These are phyloP conservation scores for Parmelia sp. DNA, from an alignment of 495 filamentous ascomycete genomes.

Conservation along the genomic window DNA sequence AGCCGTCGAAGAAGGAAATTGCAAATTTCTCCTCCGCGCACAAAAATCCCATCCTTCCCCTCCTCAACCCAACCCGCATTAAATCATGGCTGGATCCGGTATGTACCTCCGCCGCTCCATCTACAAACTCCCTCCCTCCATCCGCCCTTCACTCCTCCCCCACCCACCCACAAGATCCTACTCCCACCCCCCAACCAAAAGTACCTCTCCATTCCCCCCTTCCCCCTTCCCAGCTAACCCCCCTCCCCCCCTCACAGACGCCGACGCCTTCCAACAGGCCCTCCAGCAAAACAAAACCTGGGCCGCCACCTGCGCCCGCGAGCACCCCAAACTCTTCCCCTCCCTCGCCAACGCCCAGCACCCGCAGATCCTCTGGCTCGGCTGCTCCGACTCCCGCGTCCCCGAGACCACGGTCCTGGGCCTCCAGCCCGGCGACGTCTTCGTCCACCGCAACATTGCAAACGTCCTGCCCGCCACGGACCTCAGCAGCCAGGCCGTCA, in stretches of 20 bases:
- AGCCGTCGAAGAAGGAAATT: neutral
- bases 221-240: neutral
- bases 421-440: constrained; percentile 80
- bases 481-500: constrained; percentile 67
- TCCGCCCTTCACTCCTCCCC: constrained; percentile 10
- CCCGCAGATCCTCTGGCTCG: constrained; percentile 82
- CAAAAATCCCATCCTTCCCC: no score
- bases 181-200: constrained; percentile 7
- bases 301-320: constrained; percentile 56
- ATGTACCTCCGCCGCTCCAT: constrained; percentile 14
- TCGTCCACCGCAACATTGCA: constrained; percentile 92
- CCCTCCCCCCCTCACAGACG: constrained; percentile 16
- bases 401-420: constrained; percentile 81
- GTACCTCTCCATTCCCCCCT: neutral
- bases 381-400: constrained; percentile 83
- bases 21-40: neutral
- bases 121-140: constrained; percentile 8
- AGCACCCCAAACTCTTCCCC: constrained; percentile 68
- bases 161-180: constrained; percentile 2
- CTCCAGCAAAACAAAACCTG: constrained; percentile 65
- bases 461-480: constrained; percentile 77
- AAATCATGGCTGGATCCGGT: constrained; percentile 20
- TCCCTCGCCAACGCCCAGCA: constrained; percentile 61
- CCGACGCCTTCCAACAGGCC: constrained; percentile 49
- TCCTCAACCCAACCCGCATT: neutral